Evolutionary conservation across 2,329 filamentous ascomycete species (phyloP), one percentile per base, ranked within the genome.

Genomic region (Colletotrichum navitas): DNA sequence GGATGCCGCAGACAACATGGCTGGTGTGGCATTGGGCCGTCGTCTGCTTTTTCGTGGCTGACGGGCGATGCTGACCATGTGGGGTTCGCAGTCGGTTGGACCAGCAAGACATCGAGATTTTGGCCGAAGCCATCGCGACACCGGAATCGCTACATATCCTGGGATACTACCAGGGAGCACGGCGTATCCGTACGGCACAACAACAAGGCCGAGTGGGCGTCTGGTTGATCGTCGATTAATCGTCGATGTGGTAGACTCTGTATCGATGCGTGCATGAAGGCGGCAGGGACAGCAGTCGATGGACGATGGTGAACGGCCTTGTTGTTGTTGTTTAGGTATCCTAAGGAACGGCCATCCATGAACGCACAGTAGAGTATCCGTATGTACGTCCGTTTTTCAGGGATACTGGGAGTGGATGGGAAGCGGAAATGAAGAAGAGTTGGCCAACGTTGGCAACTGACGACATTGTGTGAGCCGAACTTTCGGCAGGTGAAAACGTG

Each of bases 41-140:
- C 34, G 36, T 64, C 51, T 34, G 29, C 55, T 32, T n/a, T n/a
- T 5, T 18, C 36, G 45, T 63, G 21, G 45, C 10, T 60, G 21
- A 36, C 5, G 36, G 18, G 63, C 39, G 18, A 7, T 45, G 56
- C 32, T 71, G 58, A 43, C 18, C 32, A 39, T 59, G 36, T 32
- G 24, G 34, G 24, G 43, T 59, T n/a, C 47, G 51, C 34, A 24
- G 29, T 45, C 39, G 43, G 36, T 45, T 45, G 34, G 58, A 43
- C 64, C 34, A 51, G 8, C 32, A 58, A 54, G 51, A 43, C 39
- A 62, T 51, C 63, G 56, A 49, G 63, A 41, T 58, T 29, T 21
- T 24, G 26, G 32, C 24, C 26, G 65, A 72, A 29, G 69, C 59
- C 68, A 71, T 71, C 68, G 54, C 65, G 65, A 71, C 55, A 43